Base-by-base conservation (phyloP, 1,139 yeast genomes). In the Nakaseomyces bracarensis region DNA sequence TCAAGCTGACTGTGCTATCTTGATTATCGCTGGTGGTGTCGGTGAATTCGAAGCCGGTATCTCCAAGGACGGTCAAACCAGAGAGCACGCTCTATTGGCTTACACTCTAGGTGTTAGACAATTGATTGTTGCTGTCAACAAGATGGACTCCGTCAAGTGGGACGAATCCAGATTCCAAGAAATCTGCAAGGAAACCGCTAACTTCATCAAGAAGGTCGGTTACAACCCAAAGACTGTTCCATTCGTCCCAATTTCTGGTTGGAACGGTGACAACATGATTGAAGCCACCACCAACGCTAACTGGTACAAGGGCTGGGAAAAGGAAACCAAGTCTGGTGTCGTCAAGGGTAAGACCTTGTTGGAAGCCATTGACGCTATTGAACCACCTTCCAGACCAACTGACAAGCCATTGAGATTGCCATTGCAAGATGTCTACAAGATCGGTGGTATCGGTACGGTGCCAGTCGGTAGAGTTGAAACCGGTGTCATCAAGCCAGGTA, bases 21-120 rank as follows among this genome's bases (percentile, higher is more conserved):
- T 91, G 63, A 97, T 91, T 46, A 91, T 91, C 57, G 85, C 95
- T 53, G 97, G 97, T 48, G 85, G 98, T 75, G 87, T 87, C 70
- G 98, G 98, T 69, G 98, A 91, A 68, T 91, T 89, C 69, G 98
- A 91, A 72, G 93, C 98, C 49, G 98, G 98, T 51, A 91, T 91
- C 65, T 97, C 93, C 72, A 85, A 89, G 71, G 97, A 97, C 58
- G 98, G 98, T 53, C 97, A 91, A 71, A 89, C 98, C 49, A 82
- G 97, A 71, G 98, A 91, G 73, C 98, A 91, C 65, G 98, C 98
- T 36, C 74, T 91, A 52, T 75, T 91, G 65, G 97, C 98, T 54
- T 91, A 85, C 75, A 91, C 96, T 47, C 96, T 91, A 68, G 98
- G 98, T 69, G 96, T 91, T 48, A 87, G 85, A 71, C 83, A 81